phyloP scores from a whole-genome alignment of 148 eudicot genomes.

The Agrostemma githago region DNA sequence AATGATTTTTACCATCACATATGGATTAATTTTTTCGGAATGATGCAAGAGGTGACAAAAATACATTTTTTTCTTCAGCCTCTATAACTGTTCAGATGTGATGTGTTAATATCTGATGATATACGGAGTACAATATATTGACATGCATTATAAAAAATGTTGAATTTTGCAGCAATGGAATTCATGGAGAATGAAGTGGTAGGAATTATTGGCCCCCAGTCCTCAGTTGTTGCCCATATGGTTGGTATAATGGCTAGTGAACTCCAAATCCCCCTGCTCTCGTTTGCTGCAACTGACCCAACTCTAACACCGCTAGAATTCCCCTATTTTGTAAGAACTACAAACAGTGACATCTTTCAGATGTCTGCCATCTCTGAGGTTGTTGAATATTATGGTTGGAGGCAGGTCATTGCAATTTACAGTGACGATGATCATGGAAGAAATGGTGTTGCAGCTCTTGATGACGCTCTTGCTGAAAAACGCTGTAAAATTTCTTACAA shows the following conservation, averaged over 20 bases:
- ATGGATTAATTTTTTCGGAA: background rate
- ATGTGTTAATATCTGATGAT: background rate
- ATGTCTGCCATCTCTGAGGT: conserved; percentile 83
- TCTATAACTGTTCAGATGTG: conserved; percentile 12
- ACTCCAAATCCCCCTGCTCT: conserved; percentile 73
- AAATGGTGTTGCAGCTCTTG: conserved; percentile 70
- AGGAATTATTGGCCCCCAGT: conserved; percentile 90
- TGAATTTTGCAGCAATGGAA: conserved; percentile 58
- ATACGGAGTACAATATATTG: background rate
- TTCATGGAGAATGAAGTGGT: conserved; percentile 72
- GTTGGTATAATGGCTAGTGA: conserved; percentile 57
- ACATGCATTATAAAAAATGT: conserved; percentile 15
- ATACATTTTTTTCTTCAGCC: background rate
- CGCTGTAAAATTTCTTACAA: conserved; percentile 67
- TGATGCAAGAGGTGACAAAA: background rate
- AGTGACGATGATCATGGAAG: conserved; percentile 91
- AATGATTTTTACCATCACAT: background rate
- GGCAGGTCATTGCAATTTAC: conserved; percentile 59
- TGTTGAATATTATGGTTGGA: conserved; percentile 69
- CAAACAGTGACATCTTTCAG: conserved; percentile 69
- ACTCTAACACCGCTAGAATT: conserved; percentile 63
- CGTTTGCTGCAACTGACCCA: conserved; percentile 92
- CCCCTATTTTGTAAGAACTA: conserved; percentile 75
- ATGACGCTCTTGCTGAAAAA: conserved; percentile 67
- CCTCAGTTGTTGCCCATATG: conserved; percentile 73